These are phyloP conservation scores for Diplodia scrobiculata DNA, from an alignment of 2,329 filamentous ascomycete genomes.

Conservation along the genomic window DNA sequence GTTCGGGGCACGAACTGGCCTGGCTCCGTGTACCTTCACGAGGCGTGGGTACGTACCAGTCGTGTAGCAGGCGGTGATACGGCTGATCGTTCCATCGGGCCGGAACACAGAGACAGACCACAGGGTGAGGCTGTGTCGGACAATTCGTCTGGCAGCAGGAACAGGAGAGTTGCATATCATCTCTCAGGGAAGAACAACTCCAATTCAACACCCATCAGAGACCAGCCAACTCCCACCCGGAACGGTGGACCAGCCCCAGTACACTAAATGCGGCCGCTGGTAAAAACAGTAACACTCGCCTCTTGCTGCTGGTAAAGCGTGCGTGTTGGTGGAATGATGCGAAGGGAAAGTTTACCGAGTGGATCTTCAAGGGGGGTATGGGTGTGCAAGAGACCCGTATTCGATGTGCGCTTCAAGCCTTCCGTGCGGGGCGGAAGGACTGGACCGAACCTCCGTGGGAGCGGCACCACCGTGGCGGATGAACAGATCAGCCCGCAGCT, in stretches of 20 bases:
- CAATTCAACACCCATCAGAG: no score
- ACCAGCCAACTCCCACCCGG: no score
- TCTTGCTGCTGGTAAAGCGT: not conserved
- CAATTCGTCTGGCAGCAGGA: no score
- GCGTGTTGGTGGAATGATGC: not conserved
- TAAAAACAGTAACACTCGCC: no score
- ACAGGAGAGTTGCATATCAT: no score
- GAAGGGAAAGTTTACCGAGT: conserved; percentile 16
- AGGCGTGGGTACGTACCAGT: no score
- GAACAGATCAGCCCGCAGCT: conserved; percentile 6
- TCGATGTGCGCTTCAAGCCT: not conserved
- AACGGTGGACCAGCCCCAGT: no score
- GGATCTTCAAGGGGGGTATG: not conserved
- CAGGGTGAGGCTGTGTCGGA: no score
- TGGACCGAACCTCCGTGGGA: not conserved
- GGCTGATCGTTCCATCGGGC: no score
- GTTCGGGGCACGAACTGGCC: not conserved
- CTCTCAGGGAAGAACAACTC: not conserved
- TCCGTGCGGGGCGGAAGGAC: not conserved
- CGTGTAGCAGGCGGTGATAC: no score
- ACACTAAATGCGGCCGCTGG: no score
- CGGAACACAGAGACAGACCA: no score
- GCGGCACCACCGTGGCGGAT: not conserved
- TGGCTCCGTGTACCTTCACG: not conserved
- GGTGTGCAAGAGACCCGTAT: not conserved